phyloP scores from a whole-genome alignment of 2,329 filamentous ascomycete genomes.

The Elsinoe arachidis region DNA sequence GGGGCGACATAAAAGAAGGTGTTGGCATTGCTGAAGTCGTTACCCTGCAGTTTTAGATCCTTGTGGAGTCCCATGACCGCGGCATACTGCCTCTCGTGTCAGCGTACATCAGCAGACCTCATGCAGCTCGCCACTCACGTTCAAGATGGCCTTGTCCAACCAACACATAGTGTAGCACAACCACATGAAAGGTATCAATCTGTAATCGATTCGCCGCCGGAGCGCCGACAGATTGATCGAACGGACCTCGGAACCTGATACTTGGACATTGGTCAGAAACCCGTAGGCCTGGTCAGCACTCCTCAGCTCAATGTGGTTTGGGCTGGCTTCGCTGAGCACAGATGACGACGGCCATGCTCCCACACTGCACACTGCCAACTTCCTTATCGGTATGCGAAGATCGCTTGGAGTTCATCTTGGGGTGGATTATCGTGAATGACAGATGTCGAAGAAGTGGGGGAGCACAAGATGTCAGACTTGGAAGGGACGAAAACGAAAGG shows the following conservation, averaged over 20 bases:
- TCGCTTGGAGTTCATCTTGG: conserved; percentile 1
- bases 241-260: conserved; percentile 17
- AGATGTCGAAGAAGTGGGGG: background rate
- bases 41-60: conserved; percentile 48
- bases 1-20: conserved; percentile 57
- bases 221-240: conserved; percentile 34
- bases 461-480: background rate
- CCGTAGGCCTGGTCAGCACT: conserved; percentile 13
- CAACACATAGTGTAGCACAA: conserved; percentile 54
- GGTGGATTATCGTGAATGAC: background rate
- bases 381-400: conserved; percentile 2
- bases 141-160: conserved; percentile 56
- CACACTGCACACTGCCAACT: background rate
- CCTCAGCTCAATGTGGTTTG: background rate
- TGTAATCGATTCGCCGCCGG: conserved; percentile 49
- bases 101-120: background rate
- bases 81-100: conserved; percentile 43
- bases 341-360: background rate
- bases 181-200: conserved; percentile 55
- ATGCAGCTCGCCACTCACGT: conserved; percentile 38
- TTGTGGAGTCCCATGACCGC: conserved; percentile 55
- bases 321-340: background rate
- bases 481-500: background rate
- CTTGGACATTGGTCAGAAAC: conserved; percentile 8
- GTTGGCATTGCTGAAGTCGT: conserved; percentile 55